Evolutionary conservation across 2,329 filamentous ascomycete species (phyloP).

Genomic region (Pseudophaeomoniella oleicola): DNA sequence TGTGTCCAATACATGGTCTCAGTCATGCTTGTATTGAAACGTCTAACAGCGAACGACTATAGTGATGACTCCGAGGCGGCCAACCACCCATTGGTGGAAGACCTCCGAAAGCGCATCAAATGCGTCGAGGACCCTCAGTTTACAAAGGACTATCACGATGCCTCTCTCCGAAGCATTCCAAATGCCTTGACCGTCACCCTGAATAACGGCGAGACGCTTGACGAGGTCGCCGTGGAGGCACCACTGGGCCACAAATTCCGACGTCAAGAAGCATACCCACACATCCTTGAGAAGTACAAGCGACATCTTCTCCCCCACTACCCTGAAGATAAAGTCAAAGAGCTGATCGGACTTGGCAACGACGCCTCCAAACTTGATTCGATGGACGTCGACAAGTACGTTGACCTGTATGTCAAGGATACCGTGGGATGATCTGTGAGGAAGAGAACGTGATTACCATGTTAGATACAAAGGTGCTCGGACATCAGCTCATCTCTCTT

Average conservation of each 20-base stretch:
- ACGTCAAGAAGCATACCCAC: slow-evolving; percentile 92
- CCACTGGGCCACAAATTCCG: slow-evolving; percentile 84
- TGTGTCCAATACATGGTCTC: slow-evolving; percentile 99
- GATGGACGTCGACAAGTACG: slow-evolving; percentile 81
- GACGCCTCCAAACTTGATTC: slow-evolving; percentile 61
- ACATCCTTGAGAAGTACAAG: slow-evolving; percentile 92
- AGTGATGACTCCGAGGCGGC: slow-evolving; percentile 84
- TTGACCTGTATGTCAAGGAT: slow-evolving; percentile 64
- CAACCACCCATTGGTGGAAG: slow-evolving; percentile 76
- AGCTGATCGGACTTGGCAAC: slow-evolving; percentile 67
- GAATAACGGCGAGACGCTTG: slow-evolving; percentile 81
- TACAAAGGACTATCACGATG: slow-evolving; percentile 91
- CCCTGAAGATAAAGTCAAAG: slow-evolving; percentile 58
- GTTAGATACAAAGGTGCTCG: slow-evolving; percentile 1
- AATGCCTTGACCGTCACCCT: slow-evolving; percentile 92
- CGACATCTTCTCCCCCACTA: slow-evolving; percentile 79
- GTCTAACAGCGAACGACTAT: slow-evolving; percentile 88
- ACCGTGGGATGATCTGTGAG: slow-evolving; percentile 21
- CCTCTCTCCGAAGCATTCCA: slow-evolving; percentile 83
- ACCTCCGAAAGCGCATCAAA: slow-evolving; percentile 80
- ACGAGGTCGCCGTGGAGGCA: slow-evolving; percentile 85
- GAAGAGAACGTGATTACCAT: too few species aligned
- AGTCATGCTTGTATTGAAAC: slow-evolving; percentile 90
- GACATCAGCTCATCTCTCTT: too few species aligned
- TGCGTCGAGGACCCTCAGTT: slow-evolving; percentile 95